Evolutionary conservation across 257 asterid species (phyloP).

Genomic region (Nicotiana sylvestris): DNA sequence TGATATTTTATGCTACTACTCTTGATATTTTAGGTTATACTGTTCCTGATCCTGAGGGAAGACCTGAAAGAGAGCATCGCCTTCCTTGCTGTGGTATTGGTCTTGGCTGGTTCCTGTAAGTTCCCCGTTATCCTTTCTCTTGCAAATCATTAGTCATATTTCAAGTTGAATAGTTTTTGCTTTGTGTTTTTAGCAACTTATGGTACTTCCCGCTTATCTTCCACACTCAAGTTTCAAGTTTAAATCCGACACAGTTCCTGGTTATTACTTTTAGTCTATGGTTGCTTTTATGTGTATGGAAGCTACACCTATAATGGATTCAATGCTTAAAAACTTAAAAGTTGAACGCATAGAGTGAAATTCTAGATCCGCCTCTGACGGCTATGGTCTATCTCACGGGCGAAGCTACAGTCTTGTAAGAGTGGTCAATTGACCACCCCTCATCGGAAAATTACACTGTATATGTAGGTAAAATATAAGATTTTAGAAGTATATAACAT

Average conservation of each 20-base stretch:
- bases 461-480: no score
- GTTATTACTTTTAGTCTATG: not conserved
- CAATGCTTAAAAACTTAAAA: no score
- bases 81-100: slow-evolving; percentile 88
- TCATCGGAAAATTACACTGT: no score
- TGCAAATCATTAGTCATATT: not conserved
- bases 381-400: no score
- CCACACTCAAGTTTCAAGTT: not conserved
- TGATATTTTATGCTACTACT: not conserved
- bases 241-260: no score
- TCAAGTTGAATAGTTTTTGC: not conserved
- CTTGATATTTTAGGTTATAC: not conserved
- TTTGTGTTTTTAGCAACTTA: slow-evolving; percentile 8
- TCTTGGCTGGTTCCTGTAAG: slow-evolving; percentile 84
- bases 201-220: not conserved
- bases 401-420: no score
- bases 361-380: no score
- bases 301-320: no score
- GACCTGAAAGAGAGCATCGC: slow-evolving; percentile 58
- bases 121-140: not conserved
- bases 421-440: no score
- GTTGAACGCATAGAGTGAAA: no score
- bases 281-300: not conserved
- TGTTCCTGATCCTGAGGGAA: slow-evolving; percentile 53
- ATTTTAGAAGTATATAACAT: no score